Conservation (phyloP, 768 basidiomycete genomes). For the Rhodotorula toruloides region DNA sequence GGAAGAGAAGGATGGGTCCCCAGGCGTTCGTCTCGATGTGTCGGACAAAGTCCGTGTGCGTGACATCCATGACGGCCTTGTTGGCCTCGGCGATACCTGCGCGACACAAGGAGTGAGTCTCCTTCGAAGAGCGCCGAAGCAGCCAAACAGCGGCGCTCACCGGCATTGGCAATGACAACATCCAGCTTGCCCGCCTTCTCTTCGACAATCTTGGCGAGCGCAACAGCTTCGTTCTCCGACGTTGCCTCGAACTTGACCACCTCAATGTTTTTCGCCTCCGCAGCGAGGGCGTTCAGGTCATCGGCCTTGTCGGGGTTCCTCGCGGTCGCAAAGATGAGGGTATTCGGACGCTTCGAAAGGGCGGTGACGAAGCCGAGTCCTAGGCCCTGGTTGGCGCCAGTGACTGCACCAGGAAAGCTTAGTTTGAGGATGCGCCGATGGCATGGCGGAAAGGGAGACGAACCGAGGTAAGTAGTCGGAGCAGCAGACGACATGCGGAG, state of each 20-base stretch:
- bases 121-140: no score
- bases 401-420: conserved; percentile 10
- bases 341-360: conserved; percentile 7
- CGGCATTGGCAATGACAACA: conserved; percentile 42
- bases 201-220: conserved; percentile 26
- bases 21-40: conserved; percentile 32
- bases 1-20: conserved; percentile 40
- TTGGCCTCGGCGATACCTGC: neutral
- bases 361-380: conserved; percentile 22
- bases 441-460: neutral
- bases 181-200: conserved; percentile 33
- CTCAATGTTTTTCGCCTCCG: conserved; percentile 14
- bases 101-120: neutral
- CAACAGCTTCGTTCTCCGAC: conserved; percentile 27
- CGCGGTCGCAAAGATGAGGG: conserved; percentile 37
- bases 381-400: conserved; percentile 37
- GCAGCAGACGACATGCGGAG: neutral
- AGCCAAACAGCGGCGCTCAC: conserved; percentile 11
- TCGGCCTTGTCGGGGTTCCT: conserved; percentile 22
- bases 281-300: conserved; percentile 19
- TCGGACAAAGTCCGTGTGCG: no score
- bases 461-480: neutral
- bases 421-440: neutral
- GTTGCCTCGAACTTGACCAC: conserved; percentile 32
- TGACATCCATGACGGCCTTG: no score